These are phyloP conservation scores for Leccinum truebloodii DNA, from an alignment of 768 basidiomycete species.

Conservation along the genomic window DNA sequence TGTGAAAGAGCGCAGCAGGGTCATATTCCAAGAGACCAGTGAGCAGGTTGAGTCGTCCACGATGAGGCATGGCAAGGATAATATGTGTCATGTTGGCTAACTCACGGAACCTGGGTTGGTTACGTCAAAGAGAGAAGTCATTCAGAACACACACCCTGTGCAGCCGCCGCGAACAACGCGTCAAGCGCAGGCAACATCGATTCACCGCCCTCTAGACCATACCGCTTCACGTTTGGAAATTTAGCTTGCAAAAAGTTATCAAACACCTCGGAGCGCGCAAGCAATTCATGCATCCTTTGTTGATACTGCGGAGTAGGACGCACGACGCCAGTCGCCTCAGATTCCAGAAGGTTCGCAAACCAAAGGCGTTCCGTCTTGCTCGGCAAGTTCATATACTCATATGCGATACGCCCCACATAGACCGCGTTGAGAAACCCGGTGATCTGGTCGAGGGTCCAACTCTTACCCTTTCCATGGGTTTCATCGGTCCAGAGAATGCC, in stretches of 20 bases:
- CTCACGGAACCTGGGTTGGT: slow-evolving; percentile 1
- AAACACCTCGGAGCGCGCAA: slow-evolving; percentile 77
- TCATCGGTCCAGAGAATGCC: slow-evolving; percentile 76
- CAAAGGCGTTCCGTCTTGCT: slow-evolving; percentile 84
- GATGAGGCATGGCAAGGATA: slow-evolving; percentile 84
- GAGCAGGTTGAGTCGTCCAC: slow-evolving; percentile 84
- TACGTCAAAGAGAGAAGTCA: background rate
- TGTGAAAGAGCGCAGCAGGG: slow-evolving; percentile 75
- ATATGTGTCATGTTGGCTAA: slow-evolving; percentile 69
- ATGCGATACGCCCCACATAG: slow-evolving; percentile 85
- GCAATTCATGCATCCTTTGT: slow-evolving; percentile 61
- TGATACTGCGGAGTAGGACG: slow-evolving; percentile 40
- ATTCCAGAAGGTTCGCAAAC: slow-evolving; percentile 87
- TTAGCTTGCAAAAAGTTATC: slow-evolving; percentile 86
- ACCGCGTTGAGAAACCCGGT: slow-evolving; percentile 64
- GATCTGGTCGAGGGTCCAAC: slow-evolving; percentile 74
- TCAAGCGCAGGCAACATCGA: slow-evolving; percentile 92
- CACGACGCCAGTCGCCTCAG: slow-evolving; percentile 33
- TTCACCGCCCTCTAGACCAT: slow-evolving; percentile 91
- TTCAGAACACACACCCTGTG: slow-evolving; percentile 44
- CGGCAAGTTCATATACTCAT: slow-evolving; percentile 91
- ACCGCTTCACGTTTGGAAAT: slow-evolving; percentile 87
- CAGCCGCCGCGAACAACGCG: slow-evolving; percentile 66
- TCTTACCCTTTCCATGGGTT: slow-evolving; percentile 32
- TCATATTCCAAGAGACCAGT: slow-evolving; percentile 73